A percentile compares a stretch with the other conserved stretches of the same genome.
Conservation (phyloP, 208 protist species). For the Crithidia mellificae region DNA sequence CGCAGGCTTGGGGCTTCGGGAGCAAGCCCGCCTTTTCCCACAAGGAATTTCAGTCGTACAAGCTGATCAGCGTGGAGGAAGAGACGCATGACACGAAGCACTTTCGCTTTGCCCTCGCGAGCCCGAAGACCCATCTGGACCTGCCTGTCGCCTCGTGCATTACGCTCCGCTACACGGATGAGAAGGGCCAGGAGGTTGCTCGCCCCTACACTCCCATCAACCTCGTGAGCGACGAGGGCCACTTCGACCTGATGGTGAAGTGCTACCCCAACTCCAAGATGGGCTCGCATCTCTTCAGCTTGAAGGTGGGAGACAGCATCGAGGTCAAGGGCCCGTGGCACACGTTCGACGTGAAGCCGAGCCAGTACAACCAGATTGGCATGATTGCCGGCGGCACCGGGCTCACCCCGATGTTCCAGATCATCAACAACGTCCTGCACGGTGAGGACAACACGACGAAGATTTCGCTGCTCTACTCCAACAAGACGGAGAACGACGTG, state of each 20-base stretch:
- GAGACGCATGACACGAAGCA: constrained; percentile 70
- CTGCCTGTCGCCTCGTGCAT: constrained; percentile 67
- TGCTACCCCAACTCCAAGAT: constrained; percentile 89
- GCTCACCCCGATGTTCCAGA: constrained; percentile 92
- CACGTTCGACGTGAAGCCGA: constrained; percentile 67
- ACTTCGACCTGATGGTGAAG: constrained; percentile 82
- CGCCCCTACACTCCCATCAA: constrained; percentile 85
- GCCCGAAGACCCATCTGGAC: constrained; percentile 37
- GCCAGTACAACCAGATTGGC: constrained; percentile 71
- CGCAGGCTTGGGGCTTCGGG: constrained; percentile 26
- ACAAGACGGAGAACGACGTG: constrained; percentile 82
- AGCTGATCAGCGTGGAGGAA: constrained; percentile 49
- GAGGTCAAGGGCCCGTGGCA: constrained; percentile 80
- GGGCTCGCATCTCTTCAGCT: constrained; percentile 76
- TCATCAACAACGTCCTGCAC: constrained; percentile 63
- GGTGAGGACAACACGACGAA: constrained; percentile 56
- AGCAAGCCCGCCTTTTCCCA: constrained; percentile 56
- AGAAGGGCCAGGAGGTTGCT: constrained; percentile 59
- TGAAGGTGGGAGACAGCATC: constrained; percentile 86
- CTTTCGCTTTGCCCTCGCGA: constrained; percentile 63
- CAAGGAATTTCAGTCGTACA: constrained; percentile 61
- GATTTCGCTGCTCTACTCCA: constrained; percentile 76
- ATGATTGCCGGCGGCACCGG: constrained; percentile 90
- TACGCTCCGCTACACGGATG: constrained; percentile 58
- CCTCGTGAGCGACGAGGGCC: constrained; percentile 47